These are phyloP conservation scores for Sporobolomyces roseus DNA, from an alignment of 768 basidiomycete genomes.

Conservation along the genomic window DNA sequence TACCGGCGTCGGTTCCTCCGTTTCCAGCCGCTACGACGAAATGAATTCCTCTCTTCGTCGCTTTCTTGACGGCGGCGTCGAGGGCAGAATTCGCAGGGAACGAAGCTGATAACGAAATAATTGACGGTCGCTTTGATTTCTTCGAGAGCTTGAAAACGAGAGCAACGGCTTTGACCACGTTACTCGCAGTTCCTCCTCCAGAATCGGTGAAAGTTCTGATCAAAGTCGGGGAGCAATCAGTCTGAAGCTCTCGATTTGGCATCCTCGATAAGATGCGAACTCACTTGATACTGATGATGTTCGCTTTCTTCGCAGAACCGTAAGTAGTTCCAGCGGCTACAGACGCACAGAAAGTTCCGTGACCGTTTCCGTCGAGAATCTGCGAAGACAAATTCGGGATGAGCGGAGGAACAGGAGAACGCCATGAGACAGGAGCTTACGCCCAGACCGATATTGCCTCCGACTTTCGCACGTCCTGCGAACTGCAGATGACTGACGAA, in stretches of 20 bases:
- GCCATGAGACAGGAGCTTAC: not conserved
- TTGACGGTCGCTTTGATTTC: slow-evolving; percentile 24
- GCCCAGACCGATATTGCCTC: slow-evolving; percentile 24
- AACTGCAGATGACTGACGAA: slow-evolving; percentile 20
- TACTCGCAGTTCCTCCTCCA: slow-evolving; percentile 19
- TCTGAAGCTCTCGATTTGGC: not conserved
- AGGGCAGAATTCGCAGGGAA: slow-evolving; percentile 22
- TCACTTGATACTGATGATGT: slow-evolving; percentile 25
- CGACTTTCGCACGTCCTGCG: slow-evolving; percentile 20
- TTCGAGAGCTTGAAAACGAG: slow-evolving; percentile 21
- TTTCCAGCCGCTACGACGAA: slow-evolving; percentile 11
- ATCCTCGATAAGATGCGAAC: not conserved
- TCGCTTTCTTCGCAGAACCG: slow-evolving; percentile 16
- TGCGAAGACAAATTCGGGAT: not conserved
- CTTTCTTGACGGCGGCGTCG: slow-evolving; percentile 19
- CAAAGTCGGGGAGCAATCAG: not conserved
- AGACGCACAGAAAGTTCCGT: slow-evolving; percentile 23
- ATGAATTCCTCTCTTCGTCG: slow-evolving; percentile 16
- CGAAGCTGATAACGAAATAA: slow-evolving; percentile 20
- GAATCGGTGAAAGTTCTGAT: slow-evolving; percentile 18
- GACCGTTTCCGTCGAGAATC: slow-evolving; percentile 22
- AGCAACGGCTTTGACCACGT: slow-evolving; percentile 15
- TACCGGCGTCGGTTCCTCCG: slow-evolving; percentile 6
- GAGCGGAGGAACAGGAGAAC: not conserved
- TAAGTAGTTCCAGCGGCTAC: slow-evolving; percentile 18